A percentile compares a stretch with the other conserved stretches of the same genome.
phyloP scores from a whole-genome alignment of 345 rosid species.

The Cardamine occulta region DNA sequence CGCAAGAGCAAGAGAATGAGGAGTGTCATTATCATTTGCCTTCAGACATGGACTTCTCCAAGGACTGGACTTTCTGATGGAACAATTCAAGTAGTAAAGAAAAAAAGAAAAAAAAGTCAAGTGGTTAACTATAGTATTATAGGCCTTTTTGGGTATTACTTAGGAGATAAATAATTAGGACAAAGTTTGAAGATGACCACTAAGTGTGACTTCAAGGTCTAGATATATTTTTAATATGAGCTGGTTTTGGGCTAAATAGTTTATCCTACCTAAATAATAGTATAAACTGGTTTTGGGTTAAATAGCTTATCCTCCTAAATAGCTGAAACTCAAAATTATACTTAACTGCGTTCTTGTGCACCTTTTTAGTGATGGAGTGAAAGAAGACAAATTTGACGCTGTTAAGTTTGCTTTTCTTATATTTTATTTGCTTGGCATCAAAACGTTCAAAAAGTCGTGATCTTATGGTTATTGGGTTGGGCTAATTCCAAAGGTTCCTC shows the following conservation, averaged over 20 bases:
- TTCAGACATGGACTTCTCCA: constrained; percentile 34
- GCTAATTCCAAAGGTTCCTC: not conserved
- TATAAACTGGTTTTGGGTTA: not conserved
- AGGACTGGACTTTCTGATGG: constrained; percentile 26
- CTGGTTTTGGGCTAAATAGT: not conserved
- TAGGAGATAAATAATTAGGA: constrained; percentile 2
- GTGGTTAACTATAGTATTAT: not conserved
- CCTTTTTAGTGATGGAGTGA: not conserved
- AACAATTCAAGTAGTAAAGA: not conserved
- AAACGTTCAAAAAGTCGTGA: not conserved
- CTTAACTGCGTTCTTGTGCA: not conserved
- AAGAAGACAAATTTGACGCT: not conserved
- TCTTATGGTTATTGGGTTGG: not conserved
- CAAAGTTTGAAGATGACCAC: constrained; percentile 4
- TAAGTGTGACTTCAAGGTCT: not conserved
- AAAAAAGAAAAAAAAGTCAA: not conserved
- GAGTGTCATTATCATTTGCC: constrained; percentile 40
- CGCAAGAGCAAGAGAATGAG: not conserved
- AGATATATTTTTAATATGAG: not conserved
- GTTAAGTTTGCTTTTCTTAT: not conserved
- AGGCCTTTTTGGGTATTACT: constrained; percentile 16
- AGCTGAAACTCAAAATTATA: not conserved
- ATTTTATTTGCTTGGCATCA: not conserved
- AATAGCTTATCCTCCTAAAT: not conserved
- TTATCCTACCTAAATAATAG: not conserved